Percentiles rank a stretch among this genome's conserved stretches.
Evolutionary conservation across 1,139 yeast species (phyloP).

Genomic region (Yamadazyma aaseri): DNA sequence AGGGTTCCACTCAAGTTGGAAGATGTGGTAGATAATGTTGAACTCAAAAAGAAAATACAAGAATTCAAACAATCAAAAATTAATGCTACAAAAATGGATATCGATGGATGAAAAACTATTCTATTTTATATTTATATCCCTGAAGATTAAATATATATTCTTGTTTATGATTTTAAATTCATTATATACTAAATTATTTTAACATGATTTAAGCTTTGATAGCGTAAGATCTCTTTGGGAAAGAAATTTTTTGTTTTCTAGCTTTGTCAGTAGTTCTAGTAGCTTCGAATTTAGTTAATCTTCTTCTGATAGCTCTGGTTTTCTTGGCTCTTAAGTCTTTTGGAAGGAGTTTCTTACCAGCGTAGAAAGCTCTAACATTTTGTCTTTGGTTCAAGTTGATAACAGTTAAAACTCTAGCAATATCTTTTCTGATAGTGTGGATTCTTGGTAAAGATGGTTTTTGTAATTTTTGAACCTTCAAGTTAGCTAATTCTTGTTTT

Average conservation of each 20-base stretch:
- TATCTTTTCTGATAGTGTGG: constrained; percentile 95
- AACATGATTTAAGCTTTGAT: constrained; percentile 80
- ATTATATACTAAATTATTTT: constrained; percentile 12
- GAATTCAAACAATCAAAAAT: constrained; percentile 49
- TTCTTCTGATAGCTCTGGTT: constrained; percentile 99
- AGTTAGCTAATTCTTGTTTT: constrained; percentile 94
- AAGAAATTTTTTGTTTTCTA: constrained; percentile 88
- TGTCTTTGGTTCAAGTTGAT: constrained; percentile 97
- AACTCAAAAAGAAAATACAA: constrained; percentile 59
- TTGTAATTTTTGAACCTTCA: constrained; percentile 94
- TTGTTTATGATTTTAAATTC: constrained; percentile 8
- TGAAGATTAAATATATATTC: constrained; percentile 11
- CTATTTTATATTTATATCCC: not conserved
- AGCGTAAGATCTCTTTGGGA: constrained; percentile 98
- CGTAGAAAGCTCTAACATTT: constrained; percentile 92
- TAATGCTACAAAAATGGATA: constrained; percentile 13
- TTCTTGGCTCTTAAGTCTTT: constrained; percentile 99
- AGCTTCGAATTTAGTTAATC: constrained; percentile 86
- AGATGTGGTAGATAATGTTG: constrained; percentile 77
- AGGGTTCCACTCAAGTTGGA: constrained; percentile 87
- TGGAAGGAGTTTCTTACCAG: constrained; percentile 96
- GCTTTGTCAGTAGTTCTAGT: constrained; percentile 81
- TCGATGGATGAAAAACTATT: constrained; percentile 5
- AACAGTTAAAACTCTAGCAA: constrained; percentile 96
- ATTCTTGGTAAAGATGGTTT: constrained; percentile 93